phyloP scores from a whole-genome alignment of 176 grass and related monocot genomes.

The Chloris gayana region DNA sequence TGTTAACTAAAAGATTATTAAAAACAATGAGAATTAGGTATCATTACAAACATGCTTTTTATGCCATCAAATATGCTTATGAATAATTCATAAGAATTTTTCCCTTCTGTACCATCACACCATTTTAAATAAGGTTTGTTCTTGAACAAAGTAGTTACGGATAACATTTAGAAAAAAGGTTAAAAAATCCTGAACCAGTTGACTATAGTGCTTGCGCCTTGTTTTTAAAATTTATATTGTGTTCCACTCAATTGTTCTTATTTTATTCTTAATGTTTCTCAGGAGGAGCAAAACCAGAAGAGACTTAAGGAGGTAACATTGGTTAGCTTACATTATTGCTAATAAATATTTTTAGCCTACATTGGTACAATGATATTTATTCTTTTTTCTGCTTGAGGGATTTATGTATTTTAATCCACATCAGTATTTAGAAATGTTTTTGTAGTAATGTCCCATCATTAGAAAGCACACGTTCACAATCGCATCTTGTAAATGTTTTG shows the following conservation, averaged over 20 bases:
- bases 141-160: too few relatives aligned
- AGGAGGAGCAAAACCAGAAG: slow-evolving; percentile 68
- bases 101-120: neutral
- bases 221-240: too few relatives aligned
- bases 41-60: neutral
- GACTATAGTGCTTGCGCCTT: too few relatives aligned
- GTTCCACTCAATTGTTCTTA: slow-evolving; percentile 20
- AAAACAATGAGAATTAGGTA: neutral
- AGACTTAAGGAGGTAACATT: slow-evolving; percentile 77
- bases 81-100: neutral
- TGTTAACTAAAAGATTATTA: neutral
- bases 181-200: too few relatives aligned
- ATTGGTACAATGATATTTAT: slow-evolving; percentile 5
- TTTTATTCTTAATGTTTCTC: slow-evolving; percentile 23
- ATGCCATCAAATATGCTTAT: neutral
- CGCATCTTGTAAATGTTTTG: neutral
- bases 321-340: neutral
- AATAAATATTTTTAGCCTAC: slow-evolving; percentile 7
- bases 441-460: neutral
- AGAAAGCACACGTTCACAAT: neutral
- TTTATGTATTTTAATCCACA: neutral
- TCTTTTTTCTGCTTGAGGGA: neutral
- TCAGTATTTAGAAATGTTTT: neutral
- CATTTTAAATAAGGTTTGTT: neutral
- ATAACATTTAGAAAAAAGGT: too few relatives aligned